Base-by-base conservation (phyloP, 768 basidiomycete genomes). In the Suillus occidentalis region DNA sequence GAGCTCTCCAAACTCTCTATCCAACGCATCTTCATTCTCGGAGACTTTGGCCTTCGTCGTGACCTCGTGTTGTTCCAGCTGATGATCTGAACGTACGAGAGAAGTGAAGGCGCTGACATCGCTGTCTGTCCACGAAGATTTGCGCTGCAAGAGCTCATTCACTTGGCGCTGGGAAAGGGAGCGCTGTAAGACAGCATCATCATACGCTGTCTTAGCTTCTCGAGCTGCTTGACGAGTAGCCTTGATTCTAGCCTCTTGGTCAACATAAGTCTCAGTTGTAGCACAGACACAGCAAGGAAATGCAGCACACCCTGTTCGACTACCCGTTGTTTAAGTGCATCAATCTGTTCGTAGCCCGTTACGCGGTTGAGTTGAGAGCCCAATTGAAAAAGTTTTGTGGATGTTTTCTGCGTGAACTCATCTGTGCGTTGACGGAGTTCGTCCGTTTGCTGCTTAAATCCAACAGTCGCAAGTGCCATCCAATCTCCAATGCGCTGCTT, bases 141-240 rank as follows among this genome's bases (percentile, higher is more conserved):
- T 99, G 65, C 97, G 93, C 75, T 95, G 91, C 18, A 99, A 80
- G 3, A 99, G 86, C 73, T 96, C 92, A 77, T 98, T 99, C 61
- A 97, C 94, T 75, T 97, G 91, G n/a, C 92, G 87, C 75, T 99
- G 97, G 5, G 94, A 94, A 52, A 88, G 83, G 10, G 94, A 89
- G 6, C 96, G 90, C 69, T 87, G 82, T 13, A 84, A 73, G n/a
- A 96, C 92, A 0, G 95, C 92, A 63, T 83, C 77, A 63, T 93
- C 91, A 71, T 96, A 89, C 6, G 86, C 84, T 8, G 75, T 72
- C 78, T 99, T 99, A 6, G 94, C 89, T 40, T 82, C 76, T 47
- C 86, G 82, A 0, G 95, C 89, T 6, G 85, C 86, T 57, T 83
- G 78, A 22, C 95, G 86, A 5, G 90, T 84, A 16, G 80, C 76